Conservation (phyloP, 306 rosid genomes). For the Rosa rugosa region DNA sequence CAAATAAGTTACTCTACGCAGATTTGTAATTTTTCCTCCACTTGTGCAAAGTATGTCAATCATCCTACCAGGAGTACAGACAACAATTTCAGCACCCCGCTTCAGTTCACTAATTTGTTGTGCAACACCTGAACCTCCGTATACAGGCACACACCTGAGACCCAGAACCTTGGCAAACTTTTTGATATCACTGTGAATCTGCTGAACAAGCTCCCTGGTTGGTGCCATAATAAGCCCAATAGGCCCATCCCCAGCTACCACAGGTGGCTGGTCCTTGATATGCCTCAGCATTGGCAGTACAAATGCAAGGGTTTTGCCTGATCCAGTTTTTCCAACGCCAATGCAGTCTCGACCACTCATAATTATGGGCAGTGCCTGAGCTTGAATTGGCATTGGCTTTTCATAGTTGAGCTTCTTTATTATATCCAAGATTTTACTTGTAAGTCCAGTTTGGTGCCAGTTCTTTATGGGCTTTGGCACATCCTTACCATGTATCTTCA, state of each 20-base stretch:
- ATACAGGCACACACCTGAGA: constrained; percentile 88
- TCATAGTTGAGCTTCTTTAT: constrained; percentile 75
- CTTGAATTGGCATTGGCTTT: constrained; percentile 93
- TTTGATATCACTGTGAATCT: constrained; percentile 80
- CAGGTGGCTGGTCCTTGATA: constrained; percentile 94
- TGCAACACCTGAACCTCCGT: constrained; percentile 98
- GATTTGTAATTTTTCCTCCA: constrained; percentile 86
- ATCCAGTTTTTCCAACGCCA: constrained; percentile 94
- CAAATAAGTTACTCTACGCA: constrained; percentile 85
- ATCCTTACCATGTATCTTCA: constrained; percentile 95
- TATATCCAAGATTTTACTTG: constrained; percentile 80
- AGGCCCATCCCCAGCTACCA: constrained; percentile 94
- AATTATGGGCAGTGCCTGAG: constrained; percentile 85
- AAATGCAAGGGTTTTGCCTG: constrained; percentile 94
- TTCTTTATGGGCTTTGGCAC: constrained; percentile 88
- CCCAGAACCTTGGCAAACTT: constrained; percentile 78
- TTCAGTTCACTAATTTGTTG: constrained; percentile 96
- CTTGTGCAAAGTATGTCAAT: constrained; percentile 95
- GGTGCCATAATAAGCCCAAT: constrained; percentile 97
- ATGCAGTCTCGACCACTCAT: constrained; percentile 98
- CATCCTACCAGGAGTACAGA: constrained; percentile 98
- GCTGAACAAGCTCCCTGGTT: constrained; percentile 95
- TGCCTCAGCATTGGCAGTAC: constrained; percentile 98
- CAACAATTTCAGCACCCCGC: constrained; percentile 96
- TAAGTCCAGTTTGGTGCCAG: constrained; percentile 96